phyloP scores from a whole-genome alignment of 306 rosid genomes.

The Arachis hypogaea region DNA sequence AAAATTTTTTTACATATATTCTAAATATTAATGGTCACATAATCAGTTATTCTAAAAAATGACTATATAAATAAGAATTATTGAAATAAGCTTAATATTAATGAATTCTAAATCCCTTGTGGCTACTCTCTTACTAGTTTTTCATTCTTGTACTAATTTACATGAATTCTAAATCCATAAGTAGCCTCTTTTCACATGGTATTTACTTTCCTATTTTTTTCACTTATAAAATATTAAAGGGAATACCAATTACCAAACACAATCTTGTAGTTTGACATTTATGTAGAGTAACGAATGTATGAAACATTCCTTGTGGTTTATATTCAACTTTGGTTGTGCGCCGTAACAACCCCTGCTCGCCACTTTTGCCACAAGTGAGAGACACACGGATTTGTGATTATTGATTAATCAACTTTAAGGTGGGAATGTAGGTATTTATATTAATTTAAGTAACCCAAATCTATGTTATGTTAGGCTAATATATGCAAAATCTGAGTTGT shows the following conservation, averaged over 20 bases:
- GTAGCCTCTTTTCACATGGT: no score
- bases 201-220: not conserved
- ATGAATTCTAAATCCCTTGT: no score
- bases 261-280: not conserved
- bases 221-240: not conserved
- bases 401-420: not conserved
- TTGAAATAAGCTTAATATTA: no score
- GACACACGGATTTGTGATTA: not conserved
- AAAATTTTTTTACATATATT: no score
- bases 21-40: no score
- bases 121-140: no score
- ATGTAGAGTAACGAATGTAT: not conserved
- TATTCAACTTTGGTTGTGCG: not conserved
- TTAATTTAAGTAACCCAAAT: not conserved
- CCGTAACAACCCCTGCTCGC: not conserved
- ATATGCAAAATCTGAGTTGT: slow-evolving; percentile 24
- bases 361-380: not conserved
- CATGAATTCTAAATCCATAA: not conserved
- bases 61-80: no score
- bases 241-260: not conserved
- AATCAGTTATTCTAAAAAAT: no score
- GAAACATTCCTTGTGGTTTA: not conserved
- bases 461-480: not conserved
- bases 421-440: not conserved
- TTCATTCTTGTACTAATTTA: not conserved